Conservation (phyloP, 2,329 filamentous ascomycete species). For the Achaetomium macrosporum region DNA sequence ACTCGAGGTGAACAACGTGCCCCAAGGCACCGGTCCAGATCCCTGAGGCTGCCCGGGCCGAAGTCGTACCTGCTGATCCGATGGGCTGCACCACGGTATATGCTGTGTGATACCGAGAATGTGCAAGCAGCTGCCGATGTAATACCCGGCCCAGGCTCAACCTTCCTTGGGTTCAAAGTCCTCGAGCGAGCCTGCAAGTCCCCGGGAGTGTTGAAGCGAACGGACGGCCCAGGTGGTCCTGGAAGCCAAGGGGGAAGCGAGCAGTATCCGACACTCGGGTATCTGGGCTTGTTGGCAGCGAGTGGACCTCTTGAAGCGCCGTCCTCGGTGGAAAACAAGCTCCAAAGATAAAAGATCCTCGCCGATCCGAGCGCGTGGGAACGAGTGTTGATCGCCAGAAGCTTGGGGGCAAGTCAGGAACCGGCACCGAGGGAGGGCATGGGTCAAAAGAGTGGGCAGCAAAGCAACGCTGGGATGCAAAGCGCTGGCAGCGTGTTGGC, state of each 20-base stretch:
- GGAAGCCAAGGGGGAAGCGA: slow-evolving; percentile 13
- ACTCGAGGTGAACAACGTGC: not conserved
- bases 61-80: slow-evolving; percentile 1
- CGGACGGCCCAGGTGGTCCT: slow-evolving; percentile 16
- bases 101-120: not conserved
- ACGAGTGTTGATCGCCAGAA: slow-evolving; percentile 12
- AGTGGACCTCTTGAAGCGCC: not conserved
- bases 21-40: not conserved
- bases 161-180: not conserved
- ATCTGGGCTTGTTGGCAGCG: not conserved
- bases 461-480: slow-evolving; percentile 9
- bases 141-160: not conserved
- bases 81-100: not conserved
- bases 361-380: slow-evolving; percentile 10
- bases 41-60: not conserved
- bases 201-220: slow-evolving; percentile 10
- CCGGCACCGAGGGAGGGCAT: slow-evolving; percentile 14
- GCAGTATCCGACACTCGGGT: not conserved
- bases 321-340: not conserved
- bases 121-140: not conserved
- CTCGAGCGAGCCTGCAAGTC: slow-evolving; percentile 1
- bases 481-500: slow-evolving; percentile 8
- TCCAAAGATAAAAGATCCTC: not conserved
- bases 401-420: slow-evolving; percentile 2
- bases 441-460: slow-evolving; percentile 17